A percentile compares a stretch with the other conserved stretches of the same genome.
Evolutionary conservation across 805 yeast genomes (phyloP).

Genomic region (Spathaspora girioi): DNA sequence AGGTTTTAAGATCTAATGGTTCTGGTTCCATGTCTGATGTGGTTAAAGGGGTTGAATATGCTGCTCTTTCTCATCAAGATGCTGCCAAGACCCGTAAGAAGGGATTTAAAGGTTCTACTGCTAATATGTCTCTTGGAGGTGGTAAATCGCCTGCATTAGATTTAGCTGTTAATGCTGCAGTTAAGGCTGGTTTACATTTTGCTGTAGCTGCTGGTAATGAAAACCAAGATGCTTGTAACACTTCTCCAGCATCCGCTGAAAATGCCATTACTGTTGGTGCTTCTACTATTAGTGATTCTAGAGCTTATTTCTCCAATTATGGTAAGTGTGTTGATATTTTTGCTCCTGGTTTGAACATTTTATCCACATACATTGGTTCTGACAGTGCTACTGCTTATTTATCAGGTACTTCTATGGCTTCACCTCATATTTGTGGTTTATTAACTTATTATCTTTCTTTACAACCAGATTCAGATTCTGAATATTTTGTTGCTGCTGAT

Average conservation of each 20-base stretch:
- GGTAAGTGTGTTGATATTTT: constrained; percentile 95
- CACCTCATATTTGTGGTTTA: constrained; percentile 93
- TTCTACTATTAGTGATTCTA: constrained; percentile 77
- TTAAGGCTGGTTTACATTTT: constrained; percentile 81
- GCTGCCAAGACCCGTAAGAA: constrained; percentile 49
- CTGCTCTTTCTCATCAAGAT: constrained; percentile 66
- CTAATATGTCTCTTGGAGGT: constrained; percentile 94
- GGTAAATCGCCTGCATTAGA: constrained; percentile 87
- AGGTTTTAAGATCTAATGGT: constrained; percentile 79
- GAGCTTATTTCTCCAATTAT: constrained; percentile 94
- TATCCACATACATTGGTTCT: constrained; percentile 81
- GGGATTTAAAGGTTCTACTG: constrained; percentile 81
- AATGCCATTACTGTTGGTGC: constrained; percentile 94
- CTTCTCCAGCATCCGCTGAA: constrained; percentile 86
- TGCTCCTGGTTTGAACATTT: constrained; percentile 91
- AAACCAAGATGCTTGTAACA: constrained; percentile 86
- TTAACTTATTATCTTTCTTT: constrained; percentile 84
- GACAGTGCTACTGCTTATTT: constrained; percentile 48
- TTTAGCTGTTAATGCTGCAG: constrained; percentile 86
- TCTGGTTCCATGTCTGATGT: constrained; percentile 83
- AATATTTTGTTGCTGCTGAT: constrained; percentile 51
- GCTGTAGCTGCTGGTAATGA: constrained; percentile 98
- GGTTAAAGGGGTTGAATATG: constrained; percentile 79
- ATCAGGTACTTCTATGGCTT: constrained; percentile 98
- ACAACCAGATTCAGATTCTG: constrained; percentile 71